A percentile compares a stretch with the other conserved stretches of the same genome.
Conservation (phyloP, 805 yeast species). For the Kuraishia capsulata region DNA sequence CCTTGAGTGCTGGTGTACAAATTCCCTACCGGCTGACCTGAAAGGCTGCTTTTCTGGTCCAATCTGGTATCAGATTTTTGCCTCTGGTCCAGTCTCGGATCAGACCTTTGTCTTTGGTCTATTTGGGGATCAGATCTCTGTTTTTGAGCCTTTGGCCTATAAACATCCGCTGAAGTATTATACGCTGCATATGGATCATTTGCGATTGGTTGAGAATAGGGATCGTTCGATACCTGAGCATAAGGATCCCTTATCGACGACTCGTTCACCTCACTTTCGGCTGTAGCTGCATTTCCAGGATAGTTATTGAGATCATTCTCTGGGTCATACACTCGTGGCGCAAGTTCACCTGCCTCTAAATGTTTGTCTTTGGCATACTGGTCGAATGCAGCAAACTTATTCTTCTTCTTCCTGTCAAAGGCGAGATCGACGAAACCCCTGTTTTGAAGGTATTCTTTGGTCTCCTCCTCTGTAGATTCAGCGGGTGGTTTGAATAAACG, state of each 20-base stretch:
- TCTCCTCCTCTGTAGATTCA: slow-evolving; percentile 32
- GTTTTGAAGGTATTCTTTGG: slow-evolving; percentile 30
- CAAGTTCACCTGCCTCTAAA: slow-evolving; percentile 3
- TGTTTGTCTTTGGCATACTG: slow-evolving; percentile 33
- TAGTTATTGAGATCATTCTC: neutral
- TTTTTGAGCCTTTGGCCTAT: neutral
- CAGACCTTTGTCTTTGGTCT: no score
- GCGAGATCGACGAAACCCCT: slow-evolving; percentile 31
- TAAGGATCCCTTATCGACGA: neutral
- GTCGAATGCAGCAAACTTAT: slow-evolving; percentile 39
- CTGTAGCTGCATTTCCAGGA: neutral
- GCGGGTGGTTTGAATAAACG: slow-evolving; percentile 40
- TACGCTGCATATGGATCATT: slow-evolving; percentile 4
- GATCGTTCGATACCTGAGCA: neutral
- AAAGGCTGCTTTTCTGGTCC: no score
- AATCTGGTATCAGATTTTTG: no score
- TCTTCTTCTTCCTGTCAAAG: slow-evolving; percentile 23
- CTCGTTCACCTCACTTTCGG: neutral
- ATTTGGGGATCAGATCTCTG: no score
- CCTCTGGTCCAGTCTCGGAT: no score
- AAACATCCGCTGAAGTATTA: neutral
- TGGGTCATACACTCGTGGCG: neutral
- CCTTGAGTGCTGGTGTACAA: no score
- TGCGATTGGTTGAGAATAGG: slow-evolving; percentile 10
- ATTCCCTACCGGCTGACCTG: no score